Evolutionary conservation across 352 stramenopile genomes (phyloP), one percentile per base, ranked within the genome.

Genomic region (Thraustochytrium striatum): DNA sequence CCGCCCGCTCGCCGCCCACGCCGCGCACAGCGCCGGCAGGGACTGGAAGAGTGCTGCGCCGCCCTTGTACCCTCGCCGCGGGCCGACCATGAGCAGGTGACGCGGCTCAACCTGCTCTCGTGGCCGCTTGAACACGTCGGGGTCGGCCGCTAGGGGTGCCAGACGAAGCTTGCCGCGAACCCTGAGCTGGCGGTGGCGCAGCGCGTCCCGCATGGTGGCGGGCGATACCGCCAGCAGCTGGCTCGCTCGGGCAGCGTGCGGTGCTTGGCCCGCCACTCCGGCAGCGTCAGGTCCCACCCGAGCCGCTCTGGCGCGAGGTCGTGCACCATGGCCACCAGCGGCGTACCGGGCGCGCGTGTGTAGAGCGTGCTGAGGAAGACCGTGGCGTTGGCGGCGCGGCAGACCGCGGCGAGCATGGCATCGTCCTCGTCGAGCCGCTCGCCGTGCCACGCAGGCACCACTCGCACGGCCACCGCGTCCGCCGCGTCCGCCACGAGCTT

Each of bases 251-350:
- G 21, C 32, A 84, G 39, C 19, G 78, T 61, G 3, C 39, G 43
- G 9, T 75, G 38, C 50, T 83, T 85, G 36, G 61, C 47, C 2
- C 30, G 3, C 82, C 72, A 82, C 50, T 83, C 70, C 13, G 35
- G 13, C 13, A 50, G 30, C 3, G 13, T 41, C 5, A 75, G 47
- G 41, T 83, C 68, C 82, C 82, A 86, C 5, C 70, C 79, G 39
- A 86, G 84, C 0, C 28, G 61, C 62, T 86, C 83, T 19, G 83
- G 83, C 1, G 82, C 82, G 38, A 86, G 33, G 53, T 86, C 83
- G 78, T 86, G 83, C 21, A 85, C 50, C 19, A 86, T n/a, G 16
- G 84, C 36, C 33, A 84, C 38, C 19, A 68, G 32, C 5, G 57
- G 65, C 0, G 53, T 33, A 43, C 35, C 53, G 13, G 70, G 79